Conservation (phyloP, 257 asterid genomes). For the Osmanthus fragrans region DNA sequence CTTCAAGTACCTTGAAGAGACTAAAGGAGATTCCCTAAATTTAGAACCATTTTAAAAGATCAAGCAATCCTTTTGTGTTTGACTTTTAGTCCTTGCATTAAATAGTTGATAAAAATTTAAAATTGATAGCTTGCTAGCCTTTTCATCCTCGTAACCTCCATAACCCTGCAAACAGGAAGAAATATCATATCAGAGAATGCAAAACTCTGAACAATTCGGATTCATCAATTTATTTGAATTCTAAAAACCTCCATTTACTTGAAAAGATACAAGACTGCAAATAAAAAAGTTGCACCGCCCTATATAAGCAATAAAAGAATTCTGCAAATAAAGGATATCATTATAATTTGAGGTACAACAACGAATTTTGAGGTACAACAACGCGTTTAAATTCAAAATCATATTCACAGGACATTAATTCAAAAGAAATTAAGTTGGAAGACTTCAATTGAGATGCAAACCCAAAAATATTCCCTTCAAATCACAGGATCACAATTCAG, state of each 20-base stretch:
- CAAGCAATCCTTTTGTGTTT: no score
- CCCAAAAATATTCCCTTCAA: no score
- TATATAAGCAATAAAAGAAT: background rate
- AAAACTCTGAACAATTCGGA: background rate
- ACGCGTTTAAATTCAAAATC: no score
- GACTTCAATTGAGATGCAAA: no score
- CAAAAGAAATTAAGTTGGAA: background rate
- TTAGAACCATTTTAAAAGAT: no score
- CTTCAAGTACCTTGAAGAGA: no score
- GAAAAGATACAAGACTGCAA: background rate
- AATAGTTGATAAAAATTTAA: slow-evolving; percentile 34
- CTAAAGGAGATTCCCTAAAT: no score
- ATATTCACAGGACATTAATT: no score
- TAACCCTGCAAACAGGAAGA: slow-evolving; percentile 43
- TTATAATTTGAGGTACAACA: no score
- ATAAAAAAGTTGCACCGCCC: background rate
- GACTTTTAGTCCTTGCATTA: no score
- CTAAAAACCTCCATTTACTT: background rate
- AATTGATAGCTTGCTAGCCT: slow-evolving; percentile 42
- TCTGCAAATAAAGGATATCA: no score
- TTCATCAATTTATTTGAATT: background rate
- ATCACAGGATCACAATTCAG: background rate
- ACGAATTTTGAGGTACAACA: no score
- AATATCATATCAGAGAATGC: slow-evolving; percentile 26
- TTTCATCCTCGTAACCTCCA: slow-evolving; percentile 33